phyloP scores from a whole-genome alignment of 2,329 filamentous ascomycete species.

The Thelonectria discophora region DNA sequence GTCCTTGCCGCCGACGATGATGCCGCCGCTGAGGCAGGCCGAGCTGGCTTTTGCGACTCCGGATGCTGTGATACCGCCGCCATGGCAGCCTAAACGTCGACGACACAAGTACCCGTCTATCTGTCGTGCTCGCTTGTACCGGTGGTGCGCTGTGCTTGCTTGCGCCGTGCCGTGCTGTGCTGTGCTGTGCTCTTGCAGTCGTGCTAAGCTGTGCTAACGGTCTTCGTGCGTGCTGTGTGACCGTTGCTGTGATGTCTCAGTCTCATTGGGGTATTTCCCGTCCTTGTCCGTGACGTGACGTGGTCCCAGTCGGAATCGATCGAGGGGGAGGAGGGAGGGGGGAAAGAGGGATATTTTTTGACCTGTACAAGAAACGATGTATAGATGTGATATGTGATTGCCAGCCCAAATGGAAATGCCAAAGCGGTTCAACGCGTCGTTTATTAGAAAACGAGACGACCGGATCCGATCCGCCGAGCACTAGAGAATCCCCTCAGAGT shows the following conservation, averaged over 20 bases:
- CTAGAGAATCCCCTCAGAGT: conserved; percentile 26
- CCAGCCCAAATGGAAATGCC: background rate
- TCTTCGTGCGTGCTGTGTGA: conserved; percentile 34
- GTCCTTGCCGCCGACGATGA: conserved; percentile 24
- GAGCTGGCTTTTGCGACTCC: conserved; percentile 4
- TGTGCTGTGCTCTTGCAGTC: background rate
- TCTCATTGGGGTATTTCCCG: conserved; percentile 37
- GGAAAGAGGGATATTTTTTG: conserved; percentile 2
- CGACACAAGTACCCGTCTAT: background rate
- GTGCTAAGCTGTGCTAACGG: conserved; percentile 10
- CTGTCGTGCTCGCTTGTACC: too few relatives aligned
- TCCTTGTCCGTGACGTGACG: conserved; percentile 27
- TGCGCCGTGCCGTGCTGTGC: conserved; percentile 1
- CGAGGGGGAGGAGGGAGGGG: background rate
- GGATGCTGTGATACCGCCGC: conserved; percentile 26
- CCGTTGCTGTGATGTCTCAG: conserved; percentile 26
- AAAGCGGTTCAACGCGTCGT: conserved; percentile 32
- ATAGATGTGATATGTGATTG: conserved; percentile 12
- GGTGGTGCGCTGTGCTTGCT: background rate
- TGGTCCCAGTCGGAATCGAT: conserved; percentile 26
- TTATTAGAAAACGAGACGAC: conserved; percentile 40
- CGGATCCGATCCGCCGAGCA: conserved; percentile 26
- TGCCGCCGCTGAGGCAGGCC: conserved; percentile 6
- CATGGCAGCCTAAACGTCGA: conserved; percentile 33
- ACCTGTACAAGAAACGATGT: conserved; percentile 22